phyloP scores from a whole-genome alignment of 1,284 basidiomycete species.

The Ceratobasidium sp. region DNA sequence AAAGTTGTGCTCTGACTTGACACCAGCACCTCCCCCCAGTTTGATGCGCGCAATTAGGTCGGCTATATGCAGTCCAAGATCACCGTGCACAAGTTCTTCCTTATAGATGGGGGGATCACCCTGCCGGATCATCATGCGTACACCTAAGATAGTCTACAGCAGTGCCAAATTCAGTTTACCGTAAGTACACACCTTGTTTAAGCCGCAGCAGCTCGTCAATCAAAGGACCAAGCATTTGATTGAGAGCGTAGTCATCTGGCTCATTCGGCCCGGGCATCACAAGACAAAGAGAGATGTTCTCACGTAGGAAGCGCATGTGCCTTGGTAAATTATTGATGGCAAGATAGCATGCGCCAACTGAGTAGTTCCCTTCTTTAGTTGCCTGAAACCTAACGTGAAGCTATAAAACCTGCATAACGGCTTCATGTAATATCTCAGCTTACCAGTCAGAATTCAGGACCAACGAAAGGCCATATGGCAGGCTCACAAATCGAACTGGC shows the following conservation, averaged over 20 bases:
- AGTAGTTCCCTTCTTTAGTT: constrained; percentile 10
- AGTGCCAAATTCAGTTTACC: neutral
- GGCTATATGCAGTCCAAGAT: neutral
- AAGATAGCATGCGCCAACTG: constrained; percentile 26
- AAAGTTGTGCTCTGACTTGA: constrained; percentile 12
- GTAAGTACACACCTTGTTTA: constrained; percentile 1
- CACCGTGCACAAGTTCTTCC: neutral
- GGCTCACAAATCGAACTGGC: constrained; percentile 6
- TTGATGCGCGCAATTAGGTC: constrained; percentile 26
- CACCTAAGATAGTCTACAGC: too few relatives aligned
- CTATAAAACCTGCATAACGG: neutral
- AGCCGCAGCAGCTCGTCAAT: constrained; percentile 21
- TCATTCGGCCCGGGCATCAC: constrained; percentile 34
- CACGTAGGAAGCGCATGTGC: constrained; percentile 7
- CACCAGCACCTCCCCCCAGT: constrained; percentile 7
- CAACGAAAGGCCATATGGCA: constrained; percentile 9
- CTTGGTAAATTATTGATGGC: constrained; percentile 18
- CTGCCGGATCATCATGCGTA: neutral
- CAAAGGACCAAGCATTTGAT: constrained; percentile 17
- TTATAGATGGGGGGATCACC: neutral
- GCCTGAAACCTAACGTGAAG: constrained; percentile 34
- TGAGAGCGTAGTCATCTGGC: neutral
- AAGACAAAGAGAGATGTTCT: constrained; percentile 15
- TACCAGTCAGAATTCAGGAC: constrained; percentile 15
- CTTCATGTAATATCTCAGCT: too few relatives aligned